Evolutionary conservation across 2,329 filamentous ascomycete species (phyloP), one percentile per base, ranked within the genome.

Genomic region (Fusarium azukiicola): DNA sequence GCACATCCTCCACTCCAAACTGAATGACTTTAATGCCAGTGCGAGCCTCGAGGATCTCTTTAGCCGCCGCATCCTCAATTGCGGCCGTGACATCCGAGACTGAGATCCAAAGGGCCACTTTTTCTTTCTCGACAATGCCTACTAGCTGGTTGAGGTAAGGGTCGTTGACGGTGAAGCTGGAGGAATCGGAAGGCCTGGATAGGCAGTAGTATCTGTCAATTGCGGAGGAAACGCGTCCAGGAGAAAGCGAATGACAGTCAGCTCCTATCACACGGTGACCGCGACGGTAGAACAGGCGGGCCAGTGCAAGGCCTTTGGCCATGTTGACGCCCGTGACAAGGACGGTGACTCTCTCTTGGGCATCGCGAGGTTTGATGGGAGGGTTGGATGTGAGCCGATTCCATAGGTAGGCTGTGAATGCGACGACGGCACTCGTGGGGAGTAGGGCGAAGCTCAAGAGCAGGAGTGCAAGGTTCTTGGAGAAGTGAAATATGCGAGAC

Each of bases 291-390:
- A 96, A 95, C 6, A 92, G 85, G 46, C 96, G 92, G 8, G 95
- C 94, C 13, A 97, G 87, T 0, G 89, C 87, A 6, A 97, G 89
- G 7, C 95, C 95, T 84, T 96, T 96, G 56, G 92, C 90, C 91
- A 96, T 97, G 61, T 93, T 93, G 5, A 96, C 90, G 4, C 96
- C 95, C 0, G 95, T 96, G 54, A 97, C 91, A 19, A 97, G 90
- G 47, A 97, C 88, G 0, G 91, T 95, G 70, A 82, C 81, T 23
- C 46, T 75, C 40, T 75, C 69, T 17, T 58, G 42, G 11, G 56
- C 71, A 72, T 77, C 11, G 1, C 56, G 46, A 13, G 46, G 13
- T 17, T n/a, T 69, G 46, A 6, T n/a, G 2, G 67, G 11, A 23
- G 27, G 4, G 19, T 32, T 54, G 7, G 71, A 68, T 3, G 66